Conservation (phyloP, 1,284 basidiomycete genomes). For the Sphagnurus paluster region DNA sequence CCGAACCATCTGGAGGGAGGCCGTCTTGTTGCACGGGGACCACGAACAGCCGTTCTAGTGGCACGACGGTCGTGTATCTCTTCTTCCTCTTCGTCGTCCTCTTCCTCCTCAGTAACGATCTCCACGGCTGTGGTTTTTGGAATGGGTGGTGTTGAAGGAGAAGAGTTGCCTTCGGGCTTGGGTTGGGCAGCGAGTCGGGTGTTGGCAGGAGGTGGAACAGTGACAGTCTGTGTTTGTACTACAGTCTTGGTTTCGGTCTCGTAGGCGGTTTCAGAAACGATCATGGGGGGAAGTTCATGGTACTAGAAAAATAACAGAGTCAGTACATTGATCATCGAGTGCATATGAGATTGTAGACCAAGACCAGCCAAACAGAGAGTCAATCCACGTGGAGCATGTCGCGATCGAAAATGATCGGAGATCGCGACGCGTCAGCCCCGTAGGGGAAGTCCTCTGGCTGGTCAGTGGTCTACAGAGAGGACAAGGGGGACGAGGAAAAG, state of each 20-base stretch:
- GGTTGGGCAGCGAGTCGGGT: slow-evolving; percentile 75
- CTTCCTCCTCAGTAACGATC: slow-evolving; percentile 59
- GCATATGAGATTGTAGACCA: slow-evolving; percentile 36
- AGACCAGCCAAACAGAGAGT: slow-evolving; percentile 37
- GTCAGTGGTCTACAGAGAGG: slow-evolving; percentile 50
- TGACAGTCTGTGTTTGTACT: slow-evolving; percentile 63
- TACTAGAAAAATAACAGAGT: slow-evolving; percentile 40
- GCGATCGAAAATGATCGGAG: slow-evolving; percentile 36
- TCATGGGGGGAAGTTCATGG: slow-evolving; percentile 62
- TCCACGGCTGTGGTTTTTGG: slow-evolving; percentile 73
- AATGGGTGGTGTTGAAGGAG: slow-evolving; percentile 52
- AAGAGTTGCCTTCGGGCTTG: slow-evolving; percentile 59
- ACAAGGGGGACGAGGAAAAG: slow-evolving; percentile 75
- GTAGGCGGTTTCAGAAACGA: slow-evolving; percentile 65
- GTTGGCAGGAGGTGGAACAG: slow-evolving; percentile 72
- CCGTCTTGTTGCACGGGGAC: slow-evolving; percentile 33
- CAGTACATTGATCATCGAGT: slow-evolving; percentile 32
- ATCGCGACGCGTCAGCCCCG: slow-evolving; percentile 33
- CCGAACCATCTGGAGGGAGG: slow-evolving; percentile 42
- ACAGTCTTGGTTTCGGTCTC: slow-evolving; percentile 68
- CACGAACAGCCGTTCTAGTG: slow-evolving; percentile 28
- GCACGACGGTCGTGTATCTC: slow-evolving; percentile 24
- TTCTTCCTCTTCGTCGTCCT: slow-evolving; percentile 39
- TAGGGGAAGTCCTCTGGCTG: slow-evolving; percentile 24
- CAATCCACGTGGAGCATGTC: slow-evolving; percentile 42